Evolutionary conservation across 176 grass and related monocot genomes (phyloP).

Genomic region (Aechmea fasciata): DNA sequence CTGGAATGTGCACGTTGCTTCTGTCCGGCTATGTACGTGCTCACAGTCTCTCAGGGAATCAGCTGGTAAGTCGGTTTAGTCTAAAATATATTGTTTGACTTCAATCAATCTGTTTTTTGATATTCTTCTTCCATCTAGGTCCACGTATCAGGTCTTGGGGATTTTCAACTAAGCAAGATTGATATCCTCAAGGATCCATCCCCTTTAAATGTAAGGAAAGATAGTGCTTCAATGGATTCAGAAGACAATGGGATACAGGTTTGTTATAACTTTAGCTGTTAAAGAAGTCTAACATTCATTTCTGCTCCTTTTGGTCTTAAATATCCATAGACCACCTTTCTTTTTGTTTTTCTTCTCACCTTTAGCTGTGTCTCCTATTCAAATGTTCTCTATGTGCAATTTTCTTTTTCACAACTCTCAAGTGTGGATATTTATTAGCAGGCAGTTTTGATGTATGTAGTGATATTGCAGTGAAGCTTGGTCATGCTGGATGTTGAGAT

Average conservation of each 20-base stretch:
- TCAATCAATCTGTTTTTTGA: conserved; percentile 26
- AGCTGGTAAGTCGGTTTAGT: conserved; percentile 55
- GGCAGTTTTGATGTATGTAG: too few relatives aligned
- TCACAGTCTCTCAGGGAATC: conserved; percentile 79
- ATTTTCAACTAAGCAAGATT: conserved; percentile 73
- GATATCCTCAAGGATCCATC: conserved; percentile 84
- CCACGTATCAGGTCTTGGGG: conserved; percentile 80
- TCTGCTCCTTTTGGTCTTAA: neutral
- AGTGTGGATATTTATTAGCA: too few relatives aligned
- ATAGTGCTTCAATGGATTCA: conserved; percentile 57
- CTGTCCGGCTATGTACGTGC: conserved; percentile 73
- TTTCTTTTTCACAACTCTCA: neutral
- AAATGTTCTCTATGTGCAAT: neutral
- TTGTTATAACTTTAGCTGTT: conserved; percentile 13
- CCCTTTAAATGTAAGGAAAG: conserved; percentile 56
- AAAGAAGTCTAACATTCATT: neutral
- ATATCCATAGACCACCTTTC: neutral
- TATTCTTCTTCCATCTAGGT: conserved; percentile 48
- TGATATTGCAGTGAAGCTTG: too few relatives aligned
- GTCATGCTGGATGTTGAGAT: too few relatives aligned
- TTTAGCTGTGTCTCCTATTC: neutral
- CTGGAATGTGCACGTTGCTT: conserved; percentile 66
- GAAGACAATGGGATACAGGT: conserved; percentile 65
- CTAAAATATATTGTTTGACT: neutral
- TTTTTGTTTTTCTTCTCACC: neutral